Evolutionary conservation across 2,329 filamentous ascomycete genomes (phyloP).

Genomic region (Hymenoscyphus repandus): DNA sequence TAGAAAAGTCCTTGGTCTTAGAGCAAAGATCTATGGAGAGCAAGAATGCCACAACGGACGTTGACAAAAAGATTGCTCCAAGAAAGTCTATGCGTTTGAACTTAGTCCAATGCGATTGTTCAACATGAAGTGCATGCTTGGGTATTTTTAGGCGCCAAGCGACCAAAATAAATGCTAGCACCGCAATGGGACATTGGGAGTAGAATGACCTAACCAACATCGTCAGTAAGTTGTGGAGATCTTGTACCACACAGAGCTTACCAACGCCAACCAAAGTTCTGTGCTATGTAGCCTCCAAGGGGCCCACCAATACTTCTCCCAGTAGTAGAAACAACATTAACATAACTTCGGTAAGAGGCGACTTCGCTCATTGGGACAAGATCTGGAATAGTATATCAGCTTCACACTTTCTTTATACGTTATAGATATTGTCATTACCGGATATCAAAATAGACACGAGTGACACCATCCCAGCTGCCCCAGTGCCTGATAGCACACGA

Average conservation of each 20-base stretch:
- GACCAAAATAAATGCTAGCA: slow-evolving; percentile 44
- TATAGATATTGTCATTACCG: slow-evolving; percentile 29
- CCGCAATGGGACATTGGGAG: slow-evolving; percentile 48
- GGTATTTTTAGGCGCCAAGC: slow-evolving; percentile 24
- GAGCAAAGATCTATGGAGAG: slow-evolving; percentile 45
- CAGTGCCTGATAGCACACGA: slow-evolving; percentile 46
- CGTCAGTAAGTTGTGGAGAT: neutral
- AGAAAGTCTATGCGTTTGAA: slow-evolving; percentile 53
- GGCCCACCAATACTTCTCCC: slow-evolving; percentile 49
- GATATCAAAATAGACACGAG: slow-evolving; percentile 48
- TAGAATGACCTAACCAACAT: slow-evolving; percentile 41
- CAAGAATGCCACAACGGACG: slow-evolving; percentile 38
- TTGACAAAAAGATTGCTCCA: slow-evolving; percentile 44
- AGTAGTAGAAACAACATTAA: slow-evolving; percentile 47
- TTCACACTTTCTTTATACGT: neutral
- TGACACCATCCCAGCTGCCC: slow-evolving; percentile 45
- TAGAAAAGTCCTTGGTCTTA: slow-evolving; percentile 34
- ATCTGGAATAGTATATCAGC: slow-evolving; percentile 30
- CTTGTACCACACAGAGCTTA: slow-evolving; percentile 21
- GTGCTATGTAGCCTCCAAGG: slow-evolving; percentile 46
- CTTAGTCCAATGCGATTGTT: slow-evolving; percentile 18
- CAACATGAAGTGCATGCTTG: neutral
- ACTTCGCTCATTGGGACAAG: slow-evolving; percentile 47
- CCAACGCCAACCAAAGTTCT: slow-evolving; percentile 53
- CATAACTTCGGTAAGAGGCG: slow-evolving; percentile 47